Evolutionary conservation across 2,329 filamentous ascomycete genomes (phyloP).

Genomic region (Ceratocystis lukuohia): DNA sequence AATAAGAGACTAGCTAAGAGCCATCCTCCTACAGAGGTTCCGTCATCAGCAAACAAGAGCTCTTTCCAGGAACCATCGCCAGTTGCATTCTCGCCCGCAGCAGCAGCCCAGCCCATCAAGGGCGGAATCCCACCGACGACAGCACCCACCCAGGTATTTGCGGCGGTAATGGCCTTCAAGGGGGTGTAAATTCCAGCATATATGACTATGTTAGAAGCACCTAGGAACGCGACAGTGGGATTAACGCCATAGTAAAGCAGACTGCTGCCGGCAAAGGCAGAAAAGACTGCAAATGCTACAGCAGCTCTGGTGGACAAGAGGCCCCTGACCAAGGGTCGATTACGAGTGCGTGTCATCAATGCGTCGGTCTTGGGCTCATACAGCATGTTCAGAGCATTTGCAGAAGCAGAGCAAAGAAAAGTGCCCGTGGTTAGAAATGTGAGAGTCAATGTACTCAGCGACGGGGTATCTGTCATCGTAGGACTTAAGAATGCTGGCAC

Average conservation of each 20-base stretch:
- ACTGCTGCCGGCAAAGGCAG: conserved; percentile 54
- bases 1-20: conserved; percentile 72
- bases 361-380: conserved; percentile 85
- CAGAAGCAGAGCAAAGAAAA: conserved; percentile 74
- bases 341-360: conserved; percentile 84
- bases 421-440: conserved; percentile 86
- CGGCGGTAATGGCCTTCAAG: conserved; percentile 68
- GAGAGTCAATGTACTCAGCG: conserved; percentile 78
- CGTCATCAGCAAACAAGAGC: conserved; percentile 54
- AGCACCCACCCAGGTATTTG: conserved; percentile 93
- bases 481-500: conserved; percentile 73
- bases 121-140: conserved; percentile 88
- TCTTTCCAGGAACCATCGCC: conserved; percentile 63
- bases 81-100: conserved; percentile 74
- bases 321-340: conserved; percentile 72
- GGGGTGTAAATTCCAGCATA: conserved; percentile 92
- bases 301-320: conserved; percentile 62
- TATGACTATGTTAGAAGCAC: conserved; percentile 69
- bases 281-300: conserved; percentile 61
- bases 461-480: conserved; percentile 53
- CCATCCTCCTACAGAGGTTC: conserved; percentile 65
- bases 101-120: conserved; percentile 95
- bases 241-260: conserved; percentile 84
- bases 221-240: conserved; percentile 77
- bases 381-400: conserved; percentile 94